Percentiles rank a stretch among this genome's conserved stretches.
phyloP scores from a whole-genome alignment of 345 rosid species.

The Melaleuca alternifolia region DNA sequence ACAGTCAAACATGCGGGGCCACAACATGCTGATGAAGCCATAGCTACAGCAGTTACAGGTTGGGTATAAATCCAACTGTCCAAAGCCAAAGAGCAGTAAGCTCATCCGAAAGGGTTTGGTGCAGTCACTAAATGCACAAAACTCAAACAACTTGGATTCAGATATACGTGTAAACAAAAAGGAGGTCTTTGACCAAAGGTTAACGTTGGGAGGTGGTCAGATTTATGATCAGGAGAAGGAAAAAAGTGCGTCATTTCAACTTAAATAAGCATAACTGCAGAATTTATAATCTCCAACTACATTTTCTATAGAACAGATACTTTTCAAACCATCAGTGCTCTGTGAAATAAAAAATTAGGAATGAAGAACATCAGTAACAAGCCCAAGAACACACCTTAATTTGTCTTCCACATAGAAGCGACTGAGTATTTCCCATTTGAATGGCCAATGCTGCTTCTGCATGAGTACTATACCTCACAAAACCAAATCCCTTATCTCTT shows the following conservation, averaged over 20 bases:
- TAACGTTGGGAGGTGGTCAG: neutral
- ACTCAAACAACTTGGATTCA: neutral
- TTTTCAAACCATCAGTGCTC: neutral
- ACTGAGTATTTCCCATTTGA: slow-evolving; percentile 80
- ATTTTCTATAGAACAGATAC: neutral
- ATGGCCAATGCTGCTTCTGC: slow-evolving; percentile 89
- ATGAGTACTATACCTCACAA: slow-evolving; percentile 82
- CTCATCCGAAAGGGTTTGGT: neutral
- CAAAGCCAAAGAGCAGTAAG: neutral
- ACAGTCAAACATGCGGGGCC: neutral
- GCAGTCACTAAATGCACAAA: neutral
- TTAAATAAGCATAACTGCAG: neutral
- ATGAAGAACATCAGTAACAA: neutral
- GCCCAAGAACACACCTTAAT: slow-evolving; percentile 48
- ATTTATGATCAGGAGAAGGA: neutral
- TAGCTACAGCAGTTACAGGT: neutral
- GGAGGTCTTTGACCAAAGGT: neutral
- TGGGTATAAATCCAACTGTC: neutral
- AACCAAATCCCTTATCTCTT: slow-evolving; percentile 95
- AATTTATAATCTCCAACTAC: neutral
- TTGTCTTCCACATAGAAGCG: slow-evolving; percentile 70
- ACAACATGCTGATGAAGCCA: neutral
- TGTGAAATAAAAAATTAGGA: neutral
- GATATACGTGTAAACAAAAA: neutral
- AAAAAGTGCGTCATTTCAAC: neutral